Evolutionary conservation across 2,329 filamentous ascomycete species (phyloP), one percentile per base, ranked within the genome.

Genomic region (Podosphaera leucotricha): DNA sequence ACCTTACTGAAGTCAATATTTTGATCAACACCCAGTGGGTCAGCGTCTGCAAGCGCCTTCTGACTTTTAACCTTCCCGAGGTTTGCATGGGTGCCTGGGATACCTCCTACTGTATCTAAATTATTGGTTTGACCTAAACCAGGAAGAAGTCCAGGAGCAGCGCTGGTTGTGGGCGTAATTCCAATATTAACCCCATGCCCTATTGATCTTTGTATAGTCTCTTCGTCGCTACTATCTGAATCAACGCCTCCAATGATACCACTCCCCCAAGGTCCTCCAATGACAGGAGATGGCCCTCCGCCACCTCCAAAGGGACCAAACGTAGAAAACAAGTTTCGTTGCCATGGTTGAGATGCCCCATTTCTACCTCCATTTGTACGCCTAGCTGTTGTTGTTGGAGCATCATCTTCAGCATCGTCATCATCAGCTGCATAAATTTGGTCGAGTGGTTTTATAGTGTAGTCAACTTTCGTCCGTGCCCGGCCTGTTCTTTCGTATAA

Each of bases 141-240:
- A 22, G 71, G 65, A 45, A 74, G 66, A 18, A 71, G 62, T 43
- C 67, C 67, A 50, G 64, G 61, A 20, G 66, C 64, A 18, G 64
- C 63, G 36, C 61, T 64, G 45, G 70, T 63, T 5, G 70, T 72
- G 18, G 72, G 70, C 6, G 71, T 73, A 65, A 76, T 74, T 38
- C 72, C 73, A 42, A 83, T 65, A 47, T 76, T 71, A 39, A 77
- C 80, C 39, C 77, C 79, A 38, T 64, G 60, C 48, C 63, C 60
- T 60, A 68, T 41, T 42, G 68, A 72, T 47, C 79, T 72, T 50
- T 77, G 74, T 50, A 71, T 68, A 61, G 74, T 75, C 56, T 98
- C 90, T 52, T 98, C 90, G 54, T 98, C 90, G 58, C 90, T 98
- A 60, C 85, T 94, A 58, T 98, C 90, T 5, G 87, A 93, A 54